Percentiles rank a stretch among this genome's conserved stretches.
Evolutionary conservation across 2,329 filamentous ascomycete species (phyloP).

Genomic region (Hypoxylon sp.): DNA sequence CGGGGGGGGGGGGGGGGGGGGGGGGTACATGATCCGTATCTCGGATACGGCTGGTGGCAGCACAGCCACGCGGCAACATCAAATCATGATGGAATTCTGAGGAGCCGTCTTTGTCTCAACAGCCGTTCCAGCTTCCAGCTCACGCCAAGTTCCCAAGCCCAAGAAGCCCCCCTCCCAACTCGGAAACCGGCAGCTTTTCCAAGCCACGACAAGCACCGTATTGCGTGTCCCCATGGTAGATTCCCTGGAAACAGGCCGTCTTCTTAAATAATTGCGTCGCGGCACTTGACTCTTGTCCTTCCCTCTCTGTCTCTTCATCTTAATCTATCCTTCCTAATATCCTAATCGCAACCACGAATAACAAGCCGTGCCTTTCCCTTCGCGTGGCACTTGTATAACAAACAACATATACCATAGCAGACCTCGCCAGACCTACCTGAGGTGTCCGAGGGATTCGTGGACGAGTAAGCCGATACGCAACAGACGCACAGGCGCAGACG

Average conservation of each 20-base stretch:
- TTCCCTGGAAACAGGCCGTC: background rate
- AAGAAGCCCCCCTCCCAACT: conserved; percentile 21
- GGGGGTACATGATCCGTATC: too few relatives aligned
- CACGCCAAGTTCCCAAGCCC: too few relatives aligned
- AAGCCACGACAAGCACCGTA: conserved; percentile 31
- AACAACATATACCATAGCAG: too few relatives aligned
- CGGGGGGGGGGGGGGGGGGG: too few relatives aligned
- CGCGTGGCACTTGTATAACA: conserved; percentile 2
- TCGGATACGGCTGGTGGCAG: too few relatives aligned
- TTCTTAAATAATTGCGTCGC: conserved; percentile 19
- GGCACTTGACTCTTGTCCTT: conserved; percentile 7
- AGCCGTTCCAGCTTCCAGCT: too few relatives aligned
- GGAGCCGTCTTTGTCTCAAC: too few relatives aligned
- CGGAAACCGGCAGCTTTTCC: conserved; percentile 32
- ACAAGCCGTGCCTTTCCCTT: background rate
- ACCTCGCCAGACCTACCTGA: too few relatives aligned
- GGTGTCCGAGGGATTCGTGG: background rate
- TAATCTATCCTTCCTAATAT: conserved; percentile 6
- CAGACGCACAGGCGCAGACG: conserved; percentile 15
- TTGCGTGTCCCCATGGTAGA: conserved; percentile 29
- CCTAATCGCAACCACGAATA: background rate
- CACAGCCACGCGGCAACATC: conserved; percentile 26
- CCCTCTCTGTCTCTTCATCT: conserved; percentile 1
- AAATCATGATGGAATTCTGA: conserved; percentile 3
- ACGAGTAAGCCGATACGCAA: too few relatives aligned